Evolutionary conservation across 2,329 filamentous ascomycete species (phyloP).

Genomic region (Calonectria honghensis): DNA sequence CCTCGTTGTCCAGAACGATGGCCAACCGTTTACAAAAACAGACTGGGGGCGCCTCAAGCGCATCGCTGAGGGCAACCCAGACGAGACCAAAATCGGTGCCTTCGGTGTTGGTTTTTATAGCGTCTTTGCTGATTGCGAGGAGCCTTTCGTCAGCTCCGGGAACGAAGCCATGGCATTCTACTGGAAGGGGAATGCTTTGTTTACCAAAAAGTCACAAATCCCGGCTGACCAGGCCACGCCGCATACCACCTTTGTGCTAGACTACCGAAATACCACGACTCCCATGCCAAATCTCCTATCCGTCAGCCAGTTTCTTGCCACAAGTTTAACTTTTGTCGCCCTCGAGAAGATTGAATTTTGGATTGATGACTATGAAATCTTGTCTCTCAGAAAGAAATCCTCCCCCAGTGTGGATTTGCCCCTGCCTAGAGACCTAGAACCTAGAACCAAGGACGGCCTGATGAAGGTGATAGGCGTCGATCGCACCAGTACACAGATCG

Average conservation of each 20-base stretch:
- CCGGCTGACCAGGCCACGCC: conserved; percentile 78
- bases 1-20: conserved; percentile 95
- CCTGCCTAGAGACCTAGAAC: conserved; percentile 87
- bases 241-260: conserved; percentile 94
- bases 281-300: conserved; percentile 90
- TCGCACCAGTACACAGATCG: conserved; percentile 91
- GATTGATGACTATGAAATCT: conserved; percentile 89
- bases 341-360: conserved; percentile 91
- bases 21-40: conserved; percentile 88
- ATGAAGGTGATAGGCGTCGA: conserved; percentile 91
- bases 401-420: conserved; percentile 84
- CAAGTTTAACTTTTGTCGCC: conserved; percentile 95
- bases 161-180: conserved; percentile 98
- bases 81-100: conserved; percentile 98
- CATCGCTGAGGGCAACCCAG: conserved; percentile 98
- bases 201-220: conserved; percentile 89
- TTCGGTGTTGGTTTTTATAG: conserved; percentile 99
- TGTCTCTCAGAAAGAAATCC: conserved; percentile 88
- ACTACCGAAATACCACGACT: conserved; percentile 92
- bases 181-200: conserved; percentile 99
- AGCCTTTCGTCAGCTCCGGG: conserved; percentile 96
- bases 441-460: conserved; percentile 87
- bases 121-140: conserved; percentile 98
- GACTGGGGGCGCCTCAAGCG: conserved; percentile 96
- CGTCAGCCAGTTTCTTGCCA: conserved; percentile 93